phyloP scores from a whole-genome alignment of 106 monocot genomes.

The Allium cepa region DNA sequence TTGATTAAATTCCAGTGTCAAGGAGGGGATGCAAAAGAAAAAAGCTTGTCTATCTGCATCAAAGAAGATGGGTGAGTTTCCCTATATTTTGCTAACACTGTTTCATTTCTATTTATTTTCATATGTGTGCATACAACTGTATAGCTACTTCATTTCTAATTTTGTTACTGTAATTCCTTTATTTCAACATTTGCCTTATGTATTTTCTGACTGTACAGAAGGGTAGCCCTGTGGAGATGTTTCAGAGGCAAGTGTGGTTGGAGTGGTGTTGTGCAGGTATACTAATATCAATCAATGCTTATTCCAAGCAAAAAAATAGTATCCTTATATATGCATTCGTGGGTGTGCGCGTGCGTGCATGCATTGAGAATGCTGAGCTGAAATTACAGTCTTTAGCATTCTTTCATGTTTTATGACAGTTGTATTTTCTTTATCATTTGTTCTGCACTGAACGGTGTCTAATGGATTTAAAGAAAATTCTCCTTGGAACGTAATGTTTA shows the following conservation, averaged over 20 bases:
- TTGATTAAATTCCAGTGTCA: slow-evolving; percentile 27
- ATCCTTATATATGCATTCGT: too few species aligned
- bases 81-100: background rate
- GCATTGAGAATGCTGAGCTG: too few species aligned
- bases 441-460: too few species aligned
- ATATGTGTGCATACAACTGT: too few species aligned
- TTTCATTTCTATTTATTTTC: background rate
- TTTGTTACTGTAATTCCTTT: background rate
- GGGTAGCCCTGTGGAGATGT: slow-evolving; percentile 58
- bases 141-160: background rate
- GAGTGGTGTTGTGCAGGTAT: slow-evolving; percentile 4
- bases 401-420: too few species aligned
- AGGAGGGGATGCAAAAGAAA: slow-evolving; percentile 49
- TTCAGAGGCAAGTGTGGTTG: slow-evolving; percentile 76
- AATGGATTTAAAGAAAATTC: too few species aligned
- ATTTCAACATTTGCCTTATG: background rate
- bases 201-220: slow-evolving; percentile 7
- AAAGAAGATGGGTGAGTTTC: slow-evolving; percentile 52
- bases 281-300: too few species aligned
- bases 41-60: slow-evolving; percentile 46
- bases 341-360: too few species aligned
- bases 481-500: too few species aligned
- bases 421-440: too few species aligned
- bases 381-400: too few species aligned
- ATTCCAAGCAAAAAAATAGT: too few species aligned